Evolutionary conservation across 129 eudicot species (phyloP).

Genomic region (Centella asiatica): DNA sequence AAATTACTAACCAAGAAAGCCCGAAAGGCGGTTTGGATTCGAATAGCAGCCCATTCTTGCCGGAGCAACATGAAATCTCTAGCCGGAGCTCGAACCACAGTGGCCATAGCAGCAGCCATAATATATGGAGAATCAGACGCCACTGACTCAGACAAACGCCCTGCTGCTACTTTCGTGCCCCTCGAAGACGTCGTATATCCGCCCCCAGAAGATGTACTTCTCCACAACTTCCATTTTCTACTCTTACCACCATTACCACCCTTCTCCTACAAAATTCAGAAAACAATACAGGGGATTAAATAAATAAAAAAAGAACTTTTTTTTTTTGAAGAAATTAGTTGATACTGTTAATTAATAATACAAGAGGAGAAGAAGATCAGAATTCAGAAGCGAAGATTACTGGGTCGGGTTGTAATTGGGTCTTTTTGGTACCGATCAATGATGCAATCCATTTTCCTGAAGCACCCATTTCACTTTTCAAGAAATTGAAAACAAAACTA

Average conservation of each 20-base stretch:
- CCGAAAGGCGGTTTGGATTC: conserved; percentile 82
- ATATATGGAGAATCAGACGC: conserved; percentile 27
- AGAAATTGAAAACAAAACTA: too few relatives aligned
- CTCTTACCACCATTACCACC: conserved; percentile 41
- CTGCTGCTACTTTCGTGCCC: conserved; percentile 28
- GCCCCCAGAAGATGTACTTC: conserved; percentile 54
- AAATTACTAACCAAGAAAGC: conserved; percentile 55
- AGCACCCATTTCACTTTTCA: conserved; percentile 83
- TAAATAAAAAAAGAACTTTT: not conserved
- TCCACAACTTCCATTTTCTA: conserved; percentile 18
- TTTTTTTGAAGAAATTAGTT: not conserved
- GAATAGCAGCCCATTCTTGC: conserved; percentile 83
- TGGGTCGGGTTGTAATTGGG: conserved; percentile 26
- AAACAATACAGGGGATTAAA: not conserved
- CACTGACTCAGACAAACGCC: conserved; percentile 39
- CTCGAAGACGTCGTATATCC: conserved; percentile 27
- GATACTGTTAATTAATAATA: not conserved
- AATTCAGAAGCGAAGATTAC: conserved; percentile 22
- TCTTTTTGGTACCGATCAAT: conserved; percentile 45
- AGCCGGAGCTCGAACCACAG: conserved; percentile 65
- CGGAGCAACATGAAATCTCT: conserved; percentile 66
- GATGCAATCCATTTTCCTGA: conserved; percentile 84
- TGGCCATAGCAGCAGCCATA: conserved; percentile 69
- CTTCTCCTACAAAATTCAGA: conserved; percentile 39
- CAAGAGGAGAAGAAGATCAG: not conserved